These are phyloP conservation scores for Emergomyces pasteurianus DNA, from an alignment of 2,329 filamentous ascomycete species.

Conservation along the genomic window DNA sequence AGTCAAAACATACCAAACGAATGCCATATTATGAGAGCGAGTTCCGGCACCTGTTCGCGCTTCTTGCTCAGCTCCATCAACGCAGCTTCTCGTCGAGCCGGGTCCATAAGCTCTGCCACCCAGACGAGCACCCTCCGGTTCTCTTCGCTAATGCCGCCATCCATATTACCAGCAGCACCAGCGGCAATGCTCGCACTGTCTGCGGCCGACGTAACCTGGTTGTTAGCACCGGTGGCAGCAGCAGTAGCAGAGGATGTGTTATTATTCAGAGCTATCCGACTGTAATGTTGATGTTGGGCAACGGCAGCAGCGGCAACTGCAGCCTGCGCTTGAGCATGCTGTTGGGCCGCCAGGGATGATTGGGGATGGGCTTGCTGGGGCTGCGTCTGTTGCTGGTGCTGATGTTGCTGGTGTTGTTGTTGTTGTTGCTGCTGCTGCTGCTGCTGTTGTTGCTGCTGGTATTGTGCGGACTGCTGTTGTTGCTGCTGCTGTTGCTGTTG, in stretches of 20 bases:
- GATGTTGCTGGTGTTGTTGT: conserved; percentile 19
- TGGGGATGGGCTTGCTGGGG: conserved; percentile 26
- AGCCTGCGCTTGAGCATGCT: conserved; percentile 39
- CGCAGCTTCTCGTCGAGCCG: conserved; percentile 75
- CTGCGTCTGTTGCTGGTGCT: conserved; percentile 19
- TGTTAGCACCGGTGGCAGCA: conserved; percentile 31
- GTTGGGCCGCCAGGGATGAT: conserved; percentile 18
- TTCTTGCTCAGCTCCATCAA: conserved; percentile 97
- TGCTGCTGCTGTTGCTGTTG: conserved; percentile 23
- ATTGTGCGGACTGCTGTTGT: conserved; percentile 21
- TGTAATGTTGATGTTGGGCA: conserved; percentile 49
- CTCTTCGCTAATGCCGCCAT: conserved; percentile 68
- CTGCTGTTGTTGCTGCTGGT: conserved; percentile 31
- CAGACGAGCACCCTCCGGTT: conserved; percentile 86
- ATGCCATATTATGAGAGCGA: conserved; percentile 95
- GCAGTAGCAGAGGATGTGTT: conserved; percentile 30
- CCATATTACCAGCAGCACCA: conserved; percentile 39
- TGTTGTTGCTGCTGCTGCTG: conserved; percentile 35
- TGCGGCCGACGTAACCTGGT: conserved; percentile 5
- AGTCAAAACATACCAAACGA: conserved; percentile 64
- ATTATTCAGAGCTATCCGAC: conserved; percentile 57
- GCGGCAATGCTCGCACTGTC: conserved; percentile 18
- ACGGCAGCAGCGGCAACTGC: conserved; percentile 28
- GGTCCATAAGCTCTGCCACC: conserved; percentile 83
- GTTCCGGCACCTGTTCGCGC: conserved; percentile 90